These are phyloP conservation scores for Aspergillus hiratsukae DNA, from an alignment of 2,329 filamentous ascomycete genomes.

Conservation along the genomic window DNA sequence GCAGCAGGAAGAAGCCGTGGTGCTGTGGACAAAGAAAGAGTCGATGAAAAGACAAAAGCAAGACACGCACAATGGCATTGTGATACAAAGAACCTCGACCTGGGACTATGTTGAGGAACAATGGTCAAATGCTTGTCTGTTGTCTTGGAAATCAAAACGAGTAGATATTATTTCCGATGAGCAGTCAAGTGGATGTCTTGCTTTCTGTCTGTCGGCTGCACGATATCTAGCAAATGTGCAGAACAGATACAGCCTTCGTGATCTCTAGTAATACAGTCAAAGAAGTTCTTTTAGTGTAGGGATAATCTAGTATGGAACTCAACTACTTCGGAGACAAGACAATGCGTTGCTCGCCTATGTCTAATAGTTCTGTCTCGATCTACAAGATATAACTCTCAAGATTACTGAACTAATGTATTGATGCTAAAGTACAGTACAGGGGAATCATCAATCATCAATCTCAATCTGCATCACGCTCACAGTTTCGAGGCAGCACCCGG, in stretches of 20 bases:
- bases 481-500: conserved; percentile 66
- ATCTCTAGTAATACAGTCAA: neutral
- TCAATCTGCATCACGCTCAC: conserved; percentile 33
- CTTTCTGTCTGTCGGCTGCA: too few species aligned
- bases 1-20: neutral
- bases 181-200: too few species aligned
- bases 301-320: neutral
- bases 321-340: neutral
- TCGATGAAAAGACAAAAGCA: neutral
- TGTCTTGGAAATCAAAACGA: neutral
- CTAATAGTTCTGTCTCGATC: neutral
- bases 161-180: neutral
- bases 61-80: neutral
- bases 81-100: neutral
- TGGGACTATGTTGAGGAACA: neutral
- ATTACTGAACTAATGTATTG: neutral
- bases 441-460: neutral
- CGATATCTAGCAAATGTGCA: too few species aligned
- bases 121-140: neutral
- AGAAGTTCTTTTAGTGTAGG: neutral
- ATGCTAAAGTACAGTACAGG: neutral
- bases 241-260: neutral
- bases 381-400: neutral
- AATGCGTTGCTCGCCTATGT: neutral
- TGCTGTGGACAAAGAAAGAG: neutral